These are phyloP conservation scores for Fomitopsis pinicola DNA, from an alignment of 1,284 basidiomycete species.

Conservation along the genomic window DNA sequence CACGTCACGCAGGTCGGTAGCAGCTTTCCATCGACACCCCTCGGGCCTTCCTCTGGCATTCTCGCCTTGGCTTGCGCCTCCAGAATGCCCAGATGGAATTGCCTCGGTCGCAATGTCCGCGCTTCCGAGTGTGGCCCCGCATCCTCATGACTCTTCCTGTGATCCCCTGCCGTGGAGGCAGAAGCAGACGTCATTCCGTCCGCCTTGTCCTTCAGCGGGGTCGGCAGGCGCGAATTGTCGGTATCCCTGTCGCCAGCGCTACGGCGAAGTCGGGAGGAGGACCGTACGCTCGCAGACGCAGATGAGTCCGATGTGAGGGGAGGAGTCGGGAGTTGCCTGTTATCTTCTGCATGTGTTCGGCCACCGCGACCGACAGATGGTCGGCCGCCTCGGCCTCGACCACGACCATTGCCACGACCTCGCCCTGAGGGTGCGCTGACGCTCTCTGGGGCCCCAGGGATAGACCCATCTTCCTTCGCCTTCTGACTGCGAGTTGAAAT, in stretches of 20 bases:
- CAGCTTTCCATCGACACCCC: constrained; percentile 27
- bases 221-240: constrained; percentile 19
- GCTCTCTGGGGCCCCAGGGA: constrained; percentile 17
- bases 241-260: constrained; percentile 18
- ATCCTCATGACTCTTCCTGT: constrained; percentile 18
- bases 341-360: constrained; percentile 13
- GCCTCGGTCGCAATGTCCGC: constrained; percentile 23
- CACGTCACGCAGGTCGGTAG: constrained; percentile 66
- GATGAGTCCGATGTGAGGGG: constrained; percentile 30
- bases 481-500: constrained; percentile 61
- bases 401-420: constrained; percentile 9
- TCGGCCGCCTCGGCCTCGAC: constrained; percentile 3
- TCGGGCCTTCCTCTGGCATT: constrained; percentile 27
- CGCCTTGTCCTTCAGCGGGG: constrained; percentile 25
- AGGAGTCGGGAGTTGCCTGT: constrained; percentile 30
- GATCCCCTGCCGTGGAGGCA: constrained; percentile 17
- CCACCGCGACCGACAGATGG: background rate
- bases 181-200: constrained; percentile 13
- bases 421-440: constrained; percentile 5
- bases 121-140: constrained; percentile 22
- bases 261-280: constrained; percentile 22
- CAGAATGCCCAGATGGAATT: constrained; percentile 9
- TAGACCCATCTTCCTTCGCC: constrained; percentile 22
- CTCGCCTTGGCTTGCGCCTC: constrained; percentile 23
- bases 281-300: constrained; percentile 21